phyloP scores from a whole-genome alignment of 1,284 basidiomycete genomes.

The Filobasidium uniguttulatum region DNA sequence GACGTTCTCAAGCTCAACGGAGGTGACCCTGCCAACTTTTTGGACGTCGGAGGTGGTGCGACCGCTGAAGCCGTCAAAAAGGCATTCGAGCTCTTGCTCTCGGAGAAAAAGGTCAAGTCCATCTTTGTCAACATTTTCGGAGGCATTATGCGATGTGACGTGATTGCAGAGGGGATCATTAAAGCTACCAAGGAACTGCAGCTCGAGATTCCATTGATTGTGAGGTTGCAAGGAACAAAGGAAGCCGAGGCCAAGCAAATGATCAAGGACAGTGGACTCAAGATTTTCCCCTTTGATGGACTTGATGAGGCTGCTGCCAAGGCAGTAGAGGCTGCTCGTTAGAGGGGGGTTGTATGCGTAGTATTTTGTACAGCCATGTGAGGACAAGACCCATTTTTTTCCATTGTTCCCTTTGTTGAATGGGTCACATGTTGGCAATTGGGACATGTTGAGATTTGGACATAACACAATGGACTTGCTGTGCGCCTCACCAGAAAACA shows the following conservation, averaged over 20 bases:
- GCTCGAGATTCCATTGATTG: slow-evolving; percentile 75
- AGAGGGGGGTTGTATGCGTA: neutral
- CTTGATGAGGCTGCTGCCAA: slow-evolving; percentile 53
- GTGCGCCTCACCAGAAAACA: no score
- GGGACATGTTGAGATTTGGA: no score
- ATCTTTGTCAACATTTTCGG: slow-evolving; percentile 95
- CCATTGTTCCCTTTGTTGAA: no score
- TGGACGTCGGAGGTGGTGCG: slow-evolving; percentile 55
- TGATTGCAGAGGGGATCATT: slow-evolving; percentile 92
- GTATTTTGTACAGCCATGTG: no score
- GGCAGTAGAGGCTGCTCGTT: slow-evolving; percentile 57
- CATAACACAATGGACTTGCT: no score
- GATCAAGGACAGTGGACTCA: slow-evolving; percentile 80
- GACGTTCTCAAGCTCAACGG: slow-evolving; percentile 92
- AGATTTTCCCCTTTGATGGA: slow-evolving; percentile 75
- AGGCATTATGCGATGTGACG: slow-evolving; percentile 96
- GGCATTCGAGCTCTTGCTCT: slow-evolving; percentile 88
- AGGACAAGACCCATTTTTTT: no score
- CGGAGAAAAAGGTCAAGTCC: slow-evolving; percentile 84
- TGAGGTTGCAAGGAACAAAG: slow-evolving; percentile 92
- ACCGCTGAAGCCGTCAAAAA: slow-evolving; percentile 98
- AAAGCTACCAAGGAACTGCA: slow-evolving; percentile 86
- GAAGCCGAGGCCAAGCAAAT: slow-evolving; percentile 90
- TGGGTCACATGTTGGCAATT: no score
- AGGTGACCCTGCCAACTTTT: slow-evolving; percentile 85